Percentiles rank a stretch among this genome's conserved stretches.
Conservation (phyloP, 441 rosid genomes). For the Adansonia madagascariensis region DNA sequence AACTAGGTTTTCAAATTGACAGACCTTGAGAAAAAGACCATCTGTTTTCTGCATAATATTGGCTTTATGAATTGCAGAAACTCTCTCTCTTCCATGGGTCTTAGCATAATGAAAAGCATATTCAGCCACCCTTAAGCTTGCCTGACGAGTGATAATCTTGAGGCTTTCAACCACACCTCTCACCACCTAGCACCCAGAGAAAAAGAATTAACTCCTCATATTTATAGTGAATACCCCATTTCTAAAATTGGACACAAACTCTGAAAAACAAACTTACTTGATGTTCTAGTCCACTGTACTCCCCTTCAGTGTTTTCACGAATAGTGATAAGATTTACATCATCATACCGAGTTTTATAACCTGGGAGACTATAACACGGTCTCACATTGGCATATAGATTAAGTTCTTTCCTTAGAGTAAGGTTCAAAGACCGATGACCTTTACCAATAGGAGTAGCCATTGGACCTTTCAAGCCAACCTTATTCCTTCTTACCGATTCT, state of each 20-base stretch:
- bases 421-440: slow-evolving; percentile 96
- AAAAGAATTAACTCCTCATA: slow-evolving; percentile 7
- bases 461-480: slow-evolving; percentile 96
- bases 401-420: slow-evolving; percentile 92
- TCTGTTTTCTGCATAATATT: slow-evolving; percentile 99
- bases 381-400: slow-evolving; percentile 93
- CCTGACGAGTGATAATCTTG: slow-evolving; percentile 90
- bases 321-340: slow-evolving; percentile 88
- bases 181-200: slow-evolving; percentile 65
- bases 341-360: slow-evolving; percentile 92
- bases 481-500: slow-evolving; percentile 73
- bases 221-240: background rate
- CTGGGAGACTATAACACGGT: slow-evolving; percentile 96
- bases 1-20: slow-evolving; percentile 10
- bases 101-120: slow-evolving; percentile 96
- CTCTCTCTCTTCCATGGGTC: slow-evolving; percentile 89
- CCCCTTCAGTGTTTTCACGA: slow-evolving; percentile 98
- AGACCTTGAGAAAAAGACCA: slow-evolving; percentile 94
- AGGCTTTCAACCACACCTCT: slow-evolving; percentile 98
- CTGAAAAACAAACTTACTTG: slow-evolving; percentile 60
- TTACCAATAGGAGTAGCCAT: slow-evolving; percentile 99
- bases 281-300: slow-evolving; percentile 98
- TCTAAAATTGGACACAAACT: background rate
- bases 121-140: slow-evolving; percentile 97
- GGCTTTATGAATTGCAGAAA: slow-evolving; percentile 97